Base-by-base conservation (phyloP, 2,329 filamentous ascomycete species). In the Cladosporium sp. region DNA sequence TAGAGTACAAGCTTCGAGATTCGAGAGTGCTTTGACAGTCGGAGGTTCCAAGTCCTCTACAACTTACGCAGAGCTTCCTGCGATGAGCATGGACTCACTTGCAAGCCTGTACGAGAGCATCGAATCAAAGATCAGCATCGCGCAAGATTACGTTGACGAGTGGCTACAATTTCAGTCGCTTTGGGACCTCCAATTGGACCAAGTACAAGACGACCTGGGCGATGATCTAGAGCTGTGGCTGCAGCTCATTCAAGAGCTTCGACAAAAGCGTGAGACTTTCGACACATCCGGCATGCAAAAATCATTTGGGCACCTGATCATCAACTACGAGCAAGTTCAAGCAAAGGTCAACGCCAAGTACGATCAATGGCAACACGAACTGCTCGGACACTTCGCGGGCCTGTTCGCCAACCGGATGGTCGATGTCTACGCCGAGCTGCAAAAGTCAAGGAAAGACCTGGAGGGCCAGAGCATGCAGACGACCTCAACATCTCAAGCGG, bases 341-440 rank as follows among this genome's bases (percentile, higher is more conserved):
- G 89, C 92, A 51, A 96, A 96, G 70, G 93, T 99, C 68, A 99
- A 97, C 63, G 89, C 90, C 61, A 99, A 97, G 69, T 99, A 99
- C 66, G 95, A 99, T 66, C 92, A 97, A 68, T 99, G 95, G 93
- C 93, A 99, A 69, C 89, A 96, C 62, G 93, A 99, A 58, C 95
- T 99, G 50, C 77, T 97, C 32, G 82, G 88, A 60, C 96, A 96
- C 67, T 99, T 99, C 70, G 93, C 90, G 32, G 80, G 81, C 51
- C 89, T 93, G 50, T 85, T 99, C 40, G 89, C 91, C 41, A 87
- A 83, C 56, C 88, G 91, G 43, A 95, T 97, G 84, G 82, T 89
- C 43, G 93, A 99, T 63, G 86, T 96, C 3, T 90, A 93, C 61
- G 85, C 87, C 11, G 92, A 97, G 56, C 87, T 99, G 54, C 88